Base-by-base conservation (phyloP, 2,329 filamentous ascomycete genomes). In the Arthrinium phaeospermum region DNA sequence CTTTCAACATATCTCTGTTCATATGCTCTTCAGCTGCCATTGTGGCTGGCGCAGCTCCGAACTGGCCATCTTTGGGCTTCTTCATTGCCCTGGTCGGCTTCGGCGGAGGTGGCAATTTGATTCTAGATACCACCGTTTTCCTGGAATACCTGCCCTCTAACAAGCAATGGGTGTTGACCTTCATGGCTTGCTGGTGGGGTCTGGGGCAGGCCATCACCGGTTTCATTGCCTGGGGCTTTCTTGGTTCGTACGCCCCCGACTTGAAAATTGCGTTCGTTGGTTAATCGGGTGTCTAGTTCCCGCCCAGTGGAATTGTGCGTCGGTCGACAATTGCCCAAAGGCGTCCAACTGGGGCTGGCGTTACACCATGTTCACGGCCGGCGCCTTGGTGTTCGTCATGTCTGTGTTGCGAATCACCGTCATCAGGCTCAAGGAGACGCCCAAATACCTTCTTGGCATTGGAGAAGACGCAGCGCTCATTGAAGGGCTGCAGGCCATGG, bases 1-100 rank as follows among this genome's bases (percentile, higher is more conserved):
- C 92, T 6, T 94, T 94, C 83, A 93, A 93, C 76, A 82, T 89
- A 30, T 90, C 89, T 2, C 83, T 93, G 14, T 86, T 93, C 76
- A 84, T 93, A 72, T 91, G 88, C 77, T 88, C 89, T 4, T 79
- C 89, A 7, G 90, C 91, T 68, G 87, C 87, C 44, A 89, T 93
- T 71, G 82, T 92, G 0, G 92, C 91, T 0, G 93, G 92, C 4
- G 90, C 88, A 1, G 87, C 89, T 72, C 92, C 92, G 1, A 92
- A 86, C 74, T 95, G 91, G 91, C 82, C 87, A 1, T 87, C 88
- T 0, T 84, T 94, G 16, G 91, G 89, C 0, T 80, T 92, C 30
- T 93, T 93, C 77, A 86, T 92, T 44, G 87, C 87, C 16, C 79
- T 93, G 61, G 83, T 89, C 45, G 87, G 90, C 3, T 93, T 93